Evolutionary conservation across 179 eudicot species (phyloP).

Genomic region (Beta lomatogona): DNA sequence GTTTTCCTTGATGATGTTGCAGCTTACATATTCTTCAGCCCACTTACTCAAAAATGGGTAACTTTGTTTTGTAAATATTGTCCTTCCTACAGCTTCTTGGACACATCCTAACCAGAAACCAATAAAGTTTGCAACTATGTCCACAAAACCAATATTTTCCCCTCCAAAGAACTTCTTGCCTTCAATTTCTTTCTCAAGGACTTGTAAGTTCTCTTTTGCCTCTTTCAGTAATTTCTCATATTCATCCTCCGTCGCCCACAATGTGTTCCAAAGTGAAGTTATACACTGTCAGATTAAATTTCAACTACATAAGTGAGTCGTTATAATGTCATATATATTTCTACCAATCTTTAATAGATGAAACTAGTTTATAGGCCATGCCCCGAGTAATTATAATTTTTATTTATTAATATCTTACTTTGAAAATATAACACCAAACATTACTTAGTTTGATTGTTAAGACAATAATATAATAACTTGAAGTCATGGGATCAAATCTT

Average conservation of each 20-base stretch:
- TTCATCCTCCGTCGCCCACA: slow-evolving; percentile 13
- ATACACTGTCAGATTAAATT: neutral
- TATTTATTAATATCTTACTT: too few relatives aligned
- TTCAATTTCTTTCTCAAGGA: slow-evolving; percentile 20
- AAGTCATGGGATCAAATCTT: too few relatives aligned
- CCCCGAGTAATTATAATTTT: too few relatives aligned
- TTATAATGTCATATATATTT: neutral
- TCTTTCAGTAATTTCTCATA: slow-evolving; percentile 16
- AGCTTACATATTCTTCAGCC: slow-evolving; percentile 30
- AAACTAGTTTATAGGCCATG: too few relatives aligned
- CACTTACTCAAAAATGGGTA: slow-evolving; percentile 38
- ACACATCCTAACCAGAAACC: slow-evolving; percentile 19
- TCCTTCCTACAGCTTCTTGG: slow-evolving; percentile 25
- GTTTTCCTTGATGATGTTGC: slow-evolving; percentile 29
- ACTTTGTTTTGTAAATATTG: slow-evolving; percentile 20
- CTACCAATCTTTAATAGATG: too few relatives aligned
- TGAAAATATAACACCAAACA: too few relatives aligned
- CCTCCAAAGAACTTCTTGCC: slow-evolving; percentile 37
- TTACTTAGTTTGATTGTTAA: too few relatives aligned
- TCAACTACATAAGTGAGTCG: neutral
- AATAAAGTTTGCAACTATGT: slow-evolving; percentile 25
- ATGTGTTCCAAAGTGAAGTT: slow-evolving; percentile 14
- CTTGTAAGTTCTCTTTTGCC: slow-evolving; percentile 18
- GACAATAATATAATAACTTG: too few relatives aligned
- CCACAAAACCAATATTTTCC: slow-evolving; percentile 23